These are phyloP conservation scores for Erucastrum elatum DNA, from an alignment of 345 rosid genomes.

Conservation along the genomic window DNA sequence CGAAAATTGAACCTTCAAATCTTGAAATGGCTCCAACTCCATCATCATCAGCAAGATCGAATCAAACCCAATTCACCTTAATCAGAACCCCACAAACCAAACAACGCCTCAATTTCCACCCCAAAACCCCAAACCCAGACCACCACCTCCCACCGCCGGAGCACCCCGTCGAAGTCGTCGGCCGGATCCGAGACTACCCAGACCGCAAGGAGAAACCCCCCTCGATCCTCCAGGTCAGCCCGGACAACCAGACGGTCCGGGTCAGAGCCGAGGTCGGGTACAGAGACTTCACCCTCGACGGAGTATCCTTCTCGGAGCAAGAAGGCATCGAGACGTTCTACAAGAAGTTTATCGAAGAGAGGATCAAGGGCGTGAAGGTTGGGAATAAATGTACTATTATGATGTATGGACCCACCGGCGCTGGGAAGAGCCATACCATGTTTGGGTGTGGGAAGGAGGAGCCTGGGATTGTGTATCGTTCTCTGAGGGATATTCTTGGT, in stretches of 20 bases:
- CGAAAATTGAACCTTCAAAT: not conserved
- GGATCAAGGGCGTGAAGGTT: slow-evolving; percentile 75
- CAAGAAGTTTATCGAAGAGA: slow-evolving; percentile 66
- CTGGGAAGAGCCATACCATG: slow-evolving; percentile 96
- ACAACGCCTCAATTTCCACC: slow-evolving; percentile 65
- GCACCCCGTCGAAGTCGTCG: slow-evolving; percentile 89
- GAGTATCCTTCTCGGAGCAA: slow-evolving; percentile 84
- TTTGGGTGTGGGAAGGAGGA: slow-evolving; percentile 57
- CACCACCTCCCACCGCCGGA: slow-evolving; percentile 57
- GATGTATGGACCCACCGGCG: slow-evolving; percentile 99
- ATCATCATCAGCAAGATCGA: slow-evolving; percentile 49
- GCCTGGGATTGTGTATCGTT: slow-evolving; percentile 83
- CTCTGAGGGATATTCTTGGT: slow-evolving; percentile 68
- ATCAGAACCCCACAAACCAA: slow-evolving; percentile 73
- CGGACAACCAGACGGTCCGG: slow-evolving; percentile 59
- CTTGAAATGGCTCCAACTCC: slow-evolving; percentile 84
- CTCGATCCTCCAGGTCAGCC: slow-evolving; percentile 61
- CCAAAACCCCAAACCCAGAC: slow-evolving; percentile 51
- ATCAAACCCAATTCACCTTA: slow-evolving; percentile 45
- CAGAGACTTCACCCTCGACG: slow-evolving; percentile 87
- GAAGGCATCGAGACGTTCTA: slow-evolving; percentile 75
- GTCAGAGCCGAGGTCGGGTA: slow-evolving; percentile 88
- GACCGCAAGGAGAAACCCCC: slow-evolving; percentile 60
- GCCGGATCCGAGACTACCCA: slow-evolving; percentile 69
- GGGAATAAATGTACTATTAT: slow-evolving; percentile 82